Percentiles rank a stretch among this genome's conserved stretches.
Evolutionary conservation across 1,284 basidiomycete species (phyloP).

Genomic region (Malassezia brasiliensis): DNA sequence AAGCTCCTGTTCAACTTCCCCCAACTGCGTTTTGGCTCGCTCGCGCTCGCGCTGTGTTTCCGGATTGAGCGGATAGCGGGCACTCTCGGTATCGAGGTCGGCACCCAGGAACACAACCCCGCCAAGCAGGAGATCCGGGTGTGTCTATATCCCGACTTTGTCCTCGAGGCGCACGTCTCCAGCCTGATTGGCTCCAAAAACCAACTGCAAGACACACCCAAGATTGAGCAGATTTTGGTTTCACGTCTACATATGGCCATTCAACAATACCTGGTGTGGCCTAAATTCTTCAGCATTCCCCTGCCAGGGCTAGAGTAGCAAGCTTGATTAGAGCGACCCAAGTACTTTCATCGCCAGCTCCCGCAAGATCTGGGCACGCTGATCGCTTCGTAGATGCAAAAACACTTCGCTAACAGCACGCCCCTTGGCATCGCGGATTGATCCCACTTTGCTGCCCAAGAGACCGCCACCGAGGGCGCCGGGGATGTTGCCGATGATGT

Average conservation of each 20-base stretch:
- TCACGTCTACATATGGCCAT: constrained; percentile 52
- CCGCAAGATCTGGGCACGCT: constrained; percentile 74
- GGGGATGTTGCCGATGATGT: constrained; percentile 14
- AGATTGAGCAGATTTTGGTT: constrained; percentile 56
- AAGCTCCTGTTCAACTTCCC: constrained; percentile 56
- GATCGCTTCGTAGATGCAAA: constrained; percentile 61
- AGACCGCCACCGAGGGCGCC: constrained; percentile 35
- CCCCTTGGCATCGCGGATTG: constrained; percentile 46
- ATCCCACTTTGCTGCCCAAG: constrained; percentile 38
- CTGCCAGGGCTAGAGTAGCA: not conserved
- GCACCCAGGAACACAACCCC: not conserved
- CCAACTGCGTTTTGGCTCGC: constrained; percentile 54
- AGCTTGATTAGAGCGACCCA: constrained; percentile 1
- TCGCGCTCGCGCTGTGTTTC: constrained; percentile 54
- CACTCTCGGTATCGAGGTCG: constrained; percentile 35
- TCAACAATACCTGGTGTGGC: constrained; percentile 53
- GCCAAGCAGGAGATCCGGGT: constrained; percentile 50
- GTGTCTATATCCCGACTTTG: constrained; percentile 55
- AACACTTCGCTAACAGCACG: constrained; percentile 60
- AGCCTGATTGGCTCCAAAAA: constrained; percentile 55
- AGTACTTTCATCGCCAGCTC: constrained; percentile 81
- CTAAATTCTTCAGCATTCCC: constrained; percentile 48
- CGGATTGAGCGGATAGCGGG: constrained; percentile 54
- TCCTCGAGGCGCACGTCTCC: constrained; percentile 53
- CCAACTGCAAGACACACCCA: constrained; percentile 57